phyloP scores from a whole-genome alignment of 495 filamentous ascomycete genomes.

The Annulohypoxylon bovei region DNA sequence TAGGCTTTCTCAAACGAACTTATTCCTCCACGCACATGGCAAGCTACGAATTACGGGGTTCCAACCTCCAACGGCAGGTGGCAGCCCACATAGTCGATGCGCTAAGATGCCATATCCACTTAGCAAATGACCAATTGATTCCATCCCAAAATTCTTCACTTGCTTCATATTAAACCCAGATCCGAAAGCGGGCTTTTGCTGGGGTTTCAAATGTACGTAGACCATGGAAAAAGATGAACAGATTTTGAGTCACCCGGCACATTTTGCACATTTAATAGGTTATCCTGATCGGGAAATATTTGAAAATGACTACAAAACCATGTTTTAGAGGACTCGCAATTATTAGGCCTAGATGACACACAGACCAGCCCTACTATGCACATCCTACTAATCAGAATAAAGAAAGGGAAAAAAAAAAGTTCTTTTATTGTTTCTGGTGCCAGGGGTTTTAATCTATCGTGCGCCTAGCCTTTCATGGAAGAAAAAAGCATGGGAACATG shows the following conservation, averaged over 20 bases:
- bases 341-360: constrained; percentile 21
- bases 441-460: constrained; percentile 32
- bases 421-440: constrained; percentile 15
- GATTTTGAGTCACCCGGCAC: constrained; percentile 9
- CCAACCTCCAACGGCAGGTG: constrained; percentile 43
- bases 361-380: constrained; percentile 9
- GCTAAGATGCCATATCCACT: constrained; percentile 37
- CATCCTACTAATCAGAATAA: constrained; percentile 15
- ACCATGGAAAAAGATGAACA: background rate
- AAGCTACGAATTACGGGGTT: constrained; percentile 43
- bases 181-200: constrained; percentile 35
- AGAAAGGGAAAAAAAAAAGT: background rate
- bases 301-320: constrained; percentile 9
- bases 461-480: constrained; percentile 13
- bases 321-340: constrained; percentile 13
- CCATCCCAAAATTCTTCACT: constrained; percentile 42
- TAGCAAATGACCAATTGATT: constrained; percentile 36
- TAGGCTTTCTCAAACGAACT: constrained; percentile 35
- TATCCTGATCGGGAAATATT: constrained; percentile 17
- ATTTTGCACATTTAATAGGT: constrained; percentile 1
- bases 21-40: constrained; percentile 45
- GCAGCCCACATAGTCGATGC: constrained; percentile 40
- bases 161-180: constrained; percentile 31
- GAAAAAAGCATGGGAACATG: constrained; percentile 28
- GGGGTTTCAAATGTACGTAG: constrained; percentile 25